Base-by-base conservation (phyloP, 306 rosid genomes). In the Inga oerstediana region DNA sequence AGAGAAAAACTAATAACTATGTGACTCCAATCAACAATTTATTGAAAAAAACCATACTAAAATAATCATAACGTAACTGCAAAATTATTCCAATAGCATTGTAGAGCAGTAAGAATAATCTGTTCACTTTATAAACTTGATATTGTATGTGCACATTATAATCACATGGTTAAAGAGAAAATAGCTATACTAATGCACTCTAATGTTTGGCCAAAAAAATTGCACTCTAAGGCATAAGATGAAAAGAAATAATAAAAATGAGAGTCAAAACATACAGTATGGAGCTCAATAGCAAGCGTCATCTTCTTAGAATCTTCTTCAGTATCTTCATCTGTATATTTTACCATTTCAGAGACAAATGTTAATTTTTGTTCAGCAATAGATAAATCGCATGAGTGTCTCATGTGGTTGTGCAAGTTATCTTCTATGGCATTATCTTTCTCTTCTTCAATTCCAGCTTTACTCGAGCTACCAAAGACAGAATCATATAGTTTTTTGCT, bases 401-500 rank as follows among this genome's bases (percentile, higher is more conserved):
- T 79, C 74, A 43, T 61, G 77, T 49, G 62, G 54, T 77, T 48
- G 44, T 84, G 88, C 16, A 74, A 70, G 74, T 77, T 80, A 80
- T 83, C 92, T 12, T 66, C 62, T 49, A 81, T 89, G 78, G 51
- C 68, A 77, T 71, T 51, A 54, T 78, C 88, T 73, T 88, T 84
- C 37, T 70, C 82, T 67, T 87, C 88, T 54, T 84, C 81, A 45
- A 70, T 79, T 83, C 75, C 82, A 8, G 90, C 75, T 77, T 86
- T 87, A 78, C 82, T 85, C 45, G 71, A 78, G 79, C 80, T 61
- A 56, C 87, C 78, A 82, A 93, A 91, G 75, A 91, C 86, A 82
- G 96, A 85, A 76, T 94, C 91, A 71, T 93, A 93, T 11, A 93
- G 87, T 80, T 84, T 94, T 88, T 88, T 90, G 88, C 97, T 90